A percentile compares a stretch with the other conserved stretches of the same genome.
Evolutionary conservation across 2,329 filamentous ascomycete species (phyloP).

Genomic region (Cephalotrichum gorgonifer): DNA sequence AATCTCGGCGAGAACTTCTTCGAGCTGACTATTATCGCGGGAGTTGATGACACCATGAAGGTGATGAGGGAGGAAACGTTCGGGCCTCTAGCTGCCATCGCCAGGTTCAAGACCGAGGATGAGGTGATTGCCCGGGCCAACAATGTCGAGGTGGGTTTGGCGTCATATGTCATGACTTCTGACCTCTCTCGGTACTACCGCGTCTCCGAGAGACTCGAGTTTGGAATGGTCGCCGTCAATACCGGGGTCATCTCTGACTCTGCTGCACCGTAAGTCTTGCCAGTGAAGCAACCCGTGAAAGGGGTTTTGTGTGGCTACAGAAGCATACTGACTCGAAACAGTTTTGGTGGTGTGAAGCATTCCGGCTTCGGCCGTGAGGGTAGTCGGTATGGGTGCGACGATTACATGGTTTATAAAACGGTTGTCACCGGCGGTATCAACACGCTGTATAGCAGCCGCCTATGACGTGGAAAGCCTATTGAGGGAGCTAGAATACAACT

Average conservation of each 20-base stretch:
- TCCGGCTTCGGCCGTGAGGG: conserved; percentile 36
- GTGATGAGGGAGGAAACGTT: conserved; percentile 88
- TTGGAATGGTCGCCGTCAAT: conserved; percentile 82
- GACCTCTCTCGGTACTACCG: conserved; percentile 50
- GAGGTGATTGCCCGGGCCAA: conserved; percentile 84
- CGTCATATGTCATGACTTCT: conserved; percentile 82
- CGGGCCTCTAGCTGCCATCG: conserved; percentile 82
- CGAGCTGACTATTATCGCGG: conserved; percentile 78
- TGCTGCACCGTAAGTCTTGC: conserved; percentile 36
- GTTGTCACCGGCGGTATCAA: conserved; percentile 29
- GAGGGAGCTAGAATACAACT: too few relatives aligned
- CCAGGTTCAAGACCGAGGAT: conserved; percentile 78
- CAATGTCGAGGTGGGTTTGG: conserved; percentile 71
- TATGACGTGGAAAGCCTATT: too few relatives aligned
- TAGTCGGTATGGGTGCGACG: conserved; percentile 37
- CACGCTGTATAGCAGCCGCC: neutral
- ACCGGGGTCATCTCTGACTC: conserved; percentile 53
- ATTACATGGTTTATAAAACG: conserved; percentile 46
- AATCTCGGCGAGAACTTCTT: conserved; percentile 83
- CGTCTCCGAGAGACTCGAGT: conserved; percentile 62
- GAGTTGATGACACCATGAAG: conserved; percentile 77
- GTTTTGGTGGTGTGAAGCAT: conserved; percentile 37
- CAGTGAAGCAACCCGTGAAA: too few relatives aligned
- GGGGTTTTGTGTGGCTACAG: too few relatives aligned
- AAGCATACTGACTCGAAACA: neutral